Conservation (phyloP, 108 stramenopile species). For the Cyclotella choctawhatcheeana region DNA sequence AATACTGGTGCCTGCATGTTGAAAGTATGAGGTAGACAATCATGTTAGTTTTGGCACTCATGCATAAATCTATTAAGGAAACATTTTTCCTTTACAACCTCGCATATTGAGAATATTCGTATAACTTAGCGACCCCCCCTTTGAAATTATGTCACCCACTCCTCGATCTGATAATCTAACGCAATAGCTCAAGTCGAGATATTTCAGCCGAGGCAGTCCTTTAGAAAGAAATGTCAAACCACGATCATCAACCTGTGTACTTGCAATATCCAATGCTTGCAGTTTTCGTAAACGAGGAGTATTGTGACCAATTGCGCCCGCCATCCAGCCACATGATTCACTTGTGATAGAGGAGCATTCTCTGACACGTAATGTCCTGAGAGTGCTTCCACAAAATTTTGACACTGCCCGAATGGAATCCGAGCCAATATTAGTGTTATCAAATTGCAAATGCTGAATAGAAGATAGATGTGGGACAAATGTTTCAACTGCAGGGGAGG, state of each 20-base stretch:
- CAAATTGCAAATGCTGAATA: constrained; percentile 6
- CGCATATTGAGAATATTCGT: constrained; percentile 16
- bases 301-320: constrained; percentile 16
- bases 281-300: constrained; percentile 4
- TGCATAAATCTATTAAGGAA: no score
- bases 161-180: neutral
- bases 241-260: constrained; percentile 13
- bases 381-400: constrained; percentile 1
- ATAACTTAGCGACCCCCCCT: neutral
- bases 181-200: constrained; percentile 1
- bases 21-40: no score
- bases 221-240: constrained; percentile 8
- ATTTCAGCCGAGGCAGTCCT: constrained; percentile 3
- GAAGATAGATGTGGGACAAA: constrained; percentile 7
- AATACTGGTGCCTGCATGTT: neutral
- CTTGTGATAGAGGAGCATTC: constrained; percentile 17
- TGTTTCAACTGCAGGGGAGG: neutral
- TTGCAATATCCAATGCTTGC: constrained; percentile 9
- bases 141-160: neutral
- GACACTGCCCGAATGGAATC: neutral
- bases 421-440: neutral
- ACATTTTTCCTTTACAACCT: no score
- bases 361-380: constrained; percentile 5
- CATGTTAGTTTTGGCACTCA: no score
- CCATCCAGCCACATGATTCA: constrained; percentile 25